Evolutionary conservation across 2,329 filamentous ascomycete genomes (phyloP).

Genomic region (Nemania diffusa): DNA sequence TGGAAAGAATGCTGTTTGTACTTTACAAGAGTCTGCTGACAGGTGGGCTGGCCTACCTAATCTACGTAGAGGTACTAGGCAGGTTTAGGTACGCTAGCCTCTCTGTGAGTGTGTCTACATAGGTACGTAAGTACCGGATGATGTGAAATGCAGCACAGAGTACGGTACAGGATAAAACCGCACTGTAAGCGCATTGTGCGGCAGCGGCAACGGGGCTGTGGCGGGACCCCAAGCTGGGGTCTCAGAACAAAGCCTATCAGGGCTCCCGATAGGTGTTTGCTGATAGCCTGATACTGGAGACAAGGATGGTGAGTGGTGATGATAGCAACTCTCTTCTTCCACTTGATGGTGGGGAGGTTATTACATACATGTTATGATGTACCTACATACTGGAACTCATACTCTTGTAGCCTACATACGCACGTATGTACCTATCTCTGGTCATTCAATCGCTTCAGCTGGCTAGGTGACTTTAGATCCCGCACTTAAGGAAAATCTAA

Average conservation of each 20-base stretch:
- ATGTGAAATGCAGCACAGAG: neutral
- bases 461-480: neutral
- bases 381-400: neutral
- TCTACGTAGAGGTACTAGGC: neutral
- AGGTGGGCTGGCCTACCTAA: neutral
- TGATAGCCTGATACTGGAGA: constrained; percentile 19
- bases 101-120: neutral
- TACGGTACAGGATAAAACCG: too few relatives aligned
- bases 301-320: neutral
- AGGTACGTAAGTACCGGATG: neutral
- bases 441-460: neutral
- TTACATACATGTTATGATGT: neutral
- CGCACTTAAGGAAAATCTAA: neutral
- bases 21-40: neutral
- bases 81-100: neutral
- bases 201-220: constrained; percentile 28
- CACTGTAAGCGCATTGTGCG: constrained; percentile 17
- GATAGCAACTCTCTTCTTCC: constrained; percentile 7
- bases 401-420: neutral
- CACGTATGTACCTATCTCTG: neutral
- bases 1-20: neutral
- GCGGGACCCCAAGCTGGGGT: constrained; percentile 20
- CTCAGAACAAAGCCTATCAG: constrained; percentile 22
- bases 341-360: constrained; percentile 22
- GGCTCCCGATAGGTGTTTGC: constrained; percentile 17